phyloP scores from a whole-genome alignment of 75 land plant species.

The Picea sitchensis region DNA sequence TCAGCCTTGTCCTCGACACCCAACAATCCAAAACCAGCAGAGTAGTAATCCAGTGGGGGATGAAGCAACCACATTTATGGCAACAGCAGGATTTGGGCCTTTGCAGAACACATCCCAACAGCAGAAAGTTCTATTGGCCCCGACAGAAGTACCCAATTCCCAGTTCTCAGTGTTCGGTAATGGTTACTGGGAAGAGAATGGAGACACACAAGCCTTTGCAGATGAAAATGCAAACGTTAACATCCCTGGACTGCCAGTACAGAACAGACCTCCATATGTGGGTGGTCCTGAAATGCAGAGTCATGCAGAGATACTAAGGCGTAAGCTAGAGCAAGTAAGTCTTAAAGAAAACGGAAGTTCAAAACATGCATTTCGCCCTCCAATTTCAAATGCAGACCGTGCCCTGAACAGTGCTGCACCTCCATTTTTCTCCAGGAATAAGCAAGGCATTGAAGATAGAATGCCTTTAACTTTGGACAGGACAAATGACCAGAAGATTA shows the following conservation, averaged over 20 bases:
- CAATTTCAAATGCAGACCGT: constrained; percentile 5
- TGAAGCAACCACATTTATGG: constrained; percentile 32
- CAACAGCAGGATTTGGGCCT: constrained; percentile 43
- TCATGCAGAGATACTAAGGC: constrained; percentile 8
- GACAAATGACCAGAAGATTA: background rate
- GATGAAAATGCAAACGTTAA: constrained; percentile 11
- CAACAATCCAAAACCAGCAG: background rate
- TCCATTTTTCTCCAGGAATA: constrained; percentile 44
- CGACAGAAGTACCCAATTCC: background rate
- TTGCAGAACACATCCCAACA: background rate
- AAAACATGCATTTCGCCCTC: constrained; percentile 4
- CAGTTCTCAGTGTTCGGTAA: background rate
- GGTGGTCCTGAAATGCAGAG: constrained; percentile 1
- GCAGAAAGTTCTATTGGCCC: background rate
- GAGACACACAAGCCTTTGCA: constrained; percentile 12
- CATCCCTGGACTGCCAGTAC: background rate
- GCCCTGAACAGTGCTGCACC: constrained; percentile 41
- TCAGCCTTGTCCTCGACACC: constrained; percentile 57
- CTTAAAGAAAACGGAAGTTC: constrained; percentile 10
- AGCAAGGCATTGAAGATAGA: constrained; percentile 16
- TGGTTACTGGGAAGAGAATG: constrained; percentile 5
- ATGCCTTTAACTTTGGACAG: constrained; percentile 5
- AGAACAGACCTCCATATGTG: background rate
- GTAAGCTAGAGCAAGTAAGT: constrained; percentile 18
- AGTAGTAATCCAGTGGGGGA: constrained; percentile 15